These are phyloP conservation scores for Kodamaea alishanica DNA, from an alignment of 1,139 yeast genomes.

Conservation along the genomic window DNA sequence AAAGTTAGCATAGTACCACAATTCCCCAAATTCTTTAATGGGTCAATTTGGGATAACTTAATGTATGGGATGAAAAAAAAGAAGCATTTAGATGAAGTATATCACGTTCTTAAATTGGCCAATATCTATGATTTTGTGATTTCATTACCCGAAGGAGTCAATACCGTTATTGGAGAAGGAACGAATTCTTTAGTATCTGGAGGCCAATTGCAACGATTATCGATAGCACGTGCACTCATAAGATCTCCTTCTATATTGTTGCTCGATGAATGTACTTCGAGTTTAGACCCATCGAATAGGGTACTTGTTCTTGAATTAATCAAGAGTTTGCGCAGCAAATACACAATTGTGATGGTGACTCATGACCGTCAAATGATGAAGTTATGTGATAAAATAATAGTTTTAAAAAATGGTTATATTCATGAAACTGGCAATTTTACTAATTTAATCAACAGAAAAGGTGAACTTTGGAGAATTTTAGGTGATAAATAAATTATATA, in stretches of 20 bases:
- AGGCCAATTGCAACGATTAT: conserved; percentile 76
- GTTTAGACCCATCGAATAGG: conserved; percentile 60
- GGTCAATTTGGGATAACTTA: conserved; percentile 63
- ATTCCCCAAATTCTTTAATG: conserved; percentile 60
- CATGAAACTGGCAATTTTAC: conserved; percentile 27
- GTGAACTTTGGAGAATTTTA: conserved; percentile 17
- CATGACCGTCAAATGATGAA: conserved; percentile 59
- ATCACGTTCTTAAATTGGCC: conserved; percentile 40
- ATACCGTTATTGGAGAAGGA: conserved; percentile 54
- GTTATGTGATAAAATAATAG: conserved; percentile 40
- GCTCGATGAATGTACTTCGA: conserved; percentile 79
- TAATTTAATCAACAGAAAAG: conserved; percentile 11
- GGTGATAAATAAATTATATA: not conserved
- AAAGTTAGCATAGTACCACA: conserved; percentile 68
- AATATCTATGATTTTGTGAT: conserved; percentile 51
- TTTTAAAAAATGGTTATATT: conserved; percentile 43
- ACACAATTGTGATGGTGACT: conserved; percentile 53
- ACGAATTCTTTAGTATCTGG: conserved; percentile 56
- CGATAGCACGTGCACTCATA: conserved; percentile 71
- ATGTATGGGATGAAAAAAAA: conserved; percentile 44
- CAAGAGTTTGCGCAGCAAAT: conserved; percentile 25
- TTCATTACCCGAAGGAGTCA: conserved; percentile 52
- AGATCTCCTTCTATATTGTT: conserved; percentile 60
- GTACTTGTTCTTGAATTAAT: conserved; percentile 41
- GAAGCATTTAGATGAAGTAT: conserved; percentile 38